Percentiles rank a stretch among this genome's conserved stretches.
These are phyloP conservation scores for Pisolithus thermaeus DNA, from an alignment of 1,284 basidiomycete genomes.

Conservation along the genomic window DNA sequence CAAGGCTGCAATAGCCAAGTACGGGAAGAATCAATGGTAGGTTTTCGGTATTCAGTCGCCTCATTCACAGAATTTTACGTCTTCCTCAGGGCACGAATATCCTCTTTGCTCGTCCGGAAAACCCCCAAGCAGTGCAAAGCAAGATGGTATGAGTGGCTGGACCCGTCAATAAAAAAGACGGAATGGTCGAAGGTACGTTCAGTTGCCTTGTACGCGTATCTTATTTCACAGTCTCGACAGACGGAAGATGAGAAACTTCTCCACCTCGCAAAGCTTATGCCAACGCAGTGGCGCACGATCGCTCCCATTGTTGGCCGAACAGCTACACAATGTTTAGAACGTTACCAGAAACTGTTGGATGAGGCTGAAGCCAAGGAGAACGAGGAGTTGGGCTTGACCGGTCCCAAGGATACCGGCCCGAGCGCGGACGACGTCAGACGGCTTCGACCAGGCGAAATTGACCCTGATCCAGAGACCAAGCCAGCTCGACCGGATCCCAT, in stretches of 20 bases:
- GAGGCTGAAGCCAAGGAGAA: conserved; percentile 95
- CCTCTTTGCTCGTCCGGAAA: conserved; percentile 94
- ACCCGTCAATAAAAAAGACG: conserved; percentile 99
- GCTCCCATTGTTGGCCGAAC: conserved; percentile 99
- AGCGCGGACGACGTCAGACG: conserved; percentile 87
- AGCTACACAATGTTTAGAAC: conserved; percentile 95
- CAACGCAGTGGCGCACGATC: conserved; percentile 99
- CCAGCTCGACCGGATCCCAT: conserved; percentile 98
- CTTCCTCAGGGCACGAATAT: conserved; percentile 86
- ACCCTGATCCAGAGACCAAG: conserved; percentile 98
- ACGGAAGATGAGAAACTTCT: conserved; percentile 98
- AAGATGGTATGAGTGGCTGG: conserved; percentile 99
- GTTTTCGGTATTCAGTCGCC: conserved; percentile 14
- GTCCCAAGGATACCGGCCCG: conserved; percentile 75
- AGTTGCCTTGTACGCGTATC: not conserved
- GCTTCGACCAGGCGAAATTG: conserved; percentile 93
- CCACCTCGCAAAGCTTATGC: conserved; percentile 98
- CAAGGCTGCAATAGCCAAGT: conserved; percentile 96
- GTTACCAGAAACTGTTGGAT: conserved; percentile 96
- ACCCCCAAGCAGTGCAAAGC: conserved; percentile 99
- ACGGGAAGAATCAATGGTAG: conserved; percentile 94
- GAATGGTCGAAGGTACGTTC: conserved; percentile 90
- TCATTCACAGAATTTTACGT: not conserved
- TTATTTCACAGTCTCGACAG: conserved; percentile 30
- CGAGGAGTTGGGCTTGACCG: conserved; percentile 85